phyloP scores from a whole-genome alignment of 768 basidiomycete genomes.

The Pluteus cervinus region DNA sequence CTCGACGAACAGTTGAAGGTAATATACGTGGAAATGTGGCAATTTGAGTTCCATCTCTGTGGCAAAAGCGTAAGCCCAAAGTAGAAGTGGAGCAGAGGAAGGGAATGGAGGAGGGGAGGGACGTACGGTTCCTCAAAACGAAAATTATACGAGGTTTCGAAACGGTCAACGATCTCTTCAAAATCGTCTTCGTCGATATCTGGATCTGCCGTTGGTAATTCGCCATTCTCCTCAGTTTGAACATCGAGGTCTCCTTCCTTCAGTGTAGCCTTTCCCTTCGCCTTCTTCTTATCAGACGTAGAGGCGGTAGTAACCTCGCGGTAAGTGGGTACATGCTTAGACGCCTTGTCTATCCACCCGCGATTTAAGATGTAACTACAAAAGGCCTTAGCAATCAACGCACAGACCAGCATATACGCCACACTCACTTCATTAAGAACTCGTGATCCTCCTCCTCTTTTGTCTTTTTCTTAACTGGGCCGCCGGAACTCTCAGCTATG shows the following conservation, averaged over 20 bases:
- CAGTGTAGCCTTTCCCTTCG: constrained; percentile 24
- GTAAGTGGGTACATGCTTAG: constrained; percentile 77
- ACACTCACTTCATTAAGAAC: constrained; percentile 81
- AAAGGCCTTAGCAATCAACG: constrained; percentile 1
- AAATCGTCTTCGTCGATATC: constrained; percentile 62
- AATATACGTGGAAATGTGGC: constrained; percentile 75
- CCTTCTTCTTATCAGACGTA: constrained; percentile 15
- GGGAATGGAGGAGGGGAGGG: constrained; percentile 12
- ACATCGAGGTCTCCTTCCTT: constrained; percentile 20
- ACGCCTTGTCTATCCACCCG: constrained; percentile 88
- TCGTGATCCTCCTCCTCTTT: constrained; percentile 74
- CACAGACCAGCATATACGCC: constrained; percentile 2
- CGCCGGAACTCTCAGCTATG: constrained; percentile 13
- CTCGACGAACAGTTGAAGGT: constrained; percentile 56
- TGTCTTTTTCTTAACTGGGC: constrained; percentile 21
- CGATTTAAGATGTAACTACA: constrained; percentile 92
- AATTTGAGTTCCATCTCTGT: constrained; percentile 61
- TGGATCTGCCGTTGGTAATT: constrained; percentile 20
- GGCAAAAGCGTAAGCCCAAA: neutral
- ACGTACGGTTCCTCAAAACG: constrained; percentile 94
- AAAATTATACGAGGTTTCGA: constrained; percentile 97
- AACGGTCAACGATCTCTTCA: constrained; percentile 85
- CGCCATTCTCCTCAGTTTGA: constrained; percentile 15
- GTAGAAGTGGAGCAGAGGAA: neutral
- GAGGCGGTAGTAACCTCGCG: constrained; percentile 60